Percentiles rank a stretch among this genome's conserved stretches.
Evolutionary conservation across 108 stramenopile genomes (phyloP).

Genomic region (Epipyxis sp.): DNA sequence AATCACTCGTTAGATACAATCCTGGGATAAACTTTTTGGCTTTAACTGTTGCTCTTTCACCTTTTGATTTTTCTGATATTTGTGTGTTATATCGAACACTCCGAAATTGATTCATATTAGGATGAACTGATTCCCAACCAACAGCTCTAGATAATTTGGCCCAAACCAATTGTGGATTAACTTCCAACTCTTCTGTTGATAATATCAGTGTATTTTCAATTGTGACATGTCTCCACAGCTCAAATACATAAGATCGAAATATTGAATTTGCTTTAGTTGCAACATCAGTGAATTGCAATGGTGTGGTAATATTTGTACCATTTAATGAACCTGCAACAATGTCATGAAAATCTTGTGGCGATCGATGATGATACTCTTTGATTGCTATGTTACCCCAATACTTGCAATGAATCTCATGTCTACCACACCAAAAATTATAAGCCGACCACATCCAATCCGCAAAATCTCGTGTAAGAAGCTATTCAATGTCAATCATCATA

Average conservation of each 20-base stretch:
- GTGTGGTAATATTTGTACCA: background rate
- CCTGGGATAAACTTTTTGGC: background rate
- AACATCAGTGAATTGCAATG: background rate
- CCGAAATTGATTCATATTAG: background rate
- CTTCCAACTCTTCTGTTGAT: background rate
- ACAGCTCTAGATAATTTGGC: background rate
- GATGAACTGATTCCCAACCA: background rate
- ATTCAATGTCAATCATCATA: background rate
- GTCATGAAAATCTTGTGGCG: background rate
- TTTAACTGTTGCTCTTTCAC: background rate
- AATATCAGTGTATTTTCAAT: slow-evolving; percentile 7
- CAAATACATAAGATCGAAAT: no score
- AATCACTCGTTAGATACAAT: background rate
- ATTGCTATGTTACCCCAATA: background rate
- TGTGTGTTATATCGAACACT: background rate
- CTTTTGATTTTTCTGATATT: background rate
- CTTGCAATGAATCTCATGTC: background rate
- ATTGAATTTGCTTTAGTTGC: background rate
- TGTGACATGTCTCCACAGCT: background rate
- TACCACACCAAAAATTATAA: background rate
- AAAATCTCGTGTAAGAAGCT: background rate
- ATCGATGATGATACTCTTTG: background rate
- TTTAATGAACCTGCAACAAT: background rate
- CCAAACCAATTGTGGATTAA: background rate
- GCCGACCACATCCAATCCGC: background rate